Base-by-base conservation (phyloP, 805 yeast species). In the Monosporozyma solicola region DNA sequence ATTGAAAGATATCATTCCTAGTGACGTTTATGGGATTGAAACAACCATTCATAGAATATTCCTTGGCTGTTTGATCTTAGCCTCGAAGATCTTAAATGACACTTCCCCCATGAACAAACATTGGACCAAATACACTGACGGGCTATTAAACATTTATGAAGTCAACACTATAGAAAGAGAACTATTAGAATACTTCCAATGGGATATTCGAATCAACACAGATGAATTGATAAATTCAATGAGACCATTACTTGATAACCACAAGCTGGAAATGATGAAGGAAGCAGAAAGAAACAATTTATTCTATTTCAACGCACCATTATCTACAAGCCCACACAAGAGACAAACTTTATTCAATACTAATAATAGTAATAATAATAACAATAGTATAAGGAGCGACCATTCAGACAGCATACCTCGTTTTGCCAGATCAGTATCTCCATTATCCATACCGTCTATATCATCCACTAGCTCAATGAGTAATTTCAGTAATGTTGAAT, bases 71-170 rank as follows among this genome's bases (percentile, higher is more conserved):
- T 76, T 92, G 53, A 88, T 92, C 46, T 72, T 94, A 49, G 87
- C 96, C n/a, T 97, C 98, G 15, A 92, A 92, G 73, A 83, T 83
- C 57, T 78, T 91, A 58, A 92, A 92, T 70, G 99, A 92, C 73
- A 86, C 96, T 3, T 84, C 95, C 22, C 99, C 99, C 45, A 78
- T 92, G 67, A 92, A 92, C 72, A 91, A 86, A 72, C 97, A 94
- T 73, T 92, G 99, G 99, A 84, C 96, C 4, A 78, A 81, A 55
- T 91, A 92, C 74, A 91, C 98, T 3, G 84, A 85, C 65, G 97
- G 97, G 0, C 75, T 94, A 45, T 78, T 92, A 55, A 66, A 83
- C 9, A 72, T 87, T 41, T 76, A 76, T 24, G 98, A 92, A 64
- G 89, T 94, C 51, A 94, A 92, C 70, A 82, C 90, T 58, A 86